Conservation (phyloP, 768 basidiomycete species). For the Boletellus sp. region DNA sequence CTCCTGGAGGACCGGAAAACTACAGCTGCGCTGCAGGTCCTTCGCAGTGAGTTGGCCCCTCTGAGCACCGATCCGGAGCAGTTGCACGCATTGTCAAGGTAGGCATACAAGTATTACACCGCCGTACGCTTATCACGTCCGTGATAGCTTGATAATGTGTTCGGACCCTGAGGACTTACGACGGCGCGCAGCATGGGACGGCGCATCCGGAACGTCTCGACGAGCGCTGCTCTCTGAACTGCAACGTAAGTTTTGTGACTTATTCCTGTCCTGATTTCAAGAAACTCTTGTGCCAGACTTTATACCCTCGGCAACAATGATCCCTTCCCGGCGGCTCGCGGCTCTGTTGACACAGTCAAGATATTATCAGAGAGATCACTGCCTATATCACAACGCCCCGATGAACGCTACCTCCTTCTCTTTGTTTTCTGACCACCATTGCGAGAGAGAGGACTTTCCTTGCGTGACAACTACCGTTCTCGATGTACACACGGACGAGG, state of each 20-base stretch:
- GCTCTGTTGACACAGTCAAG: slow-evolving; percentile 85
- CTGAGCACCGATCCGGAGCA: slow-evolving; percentile 75
- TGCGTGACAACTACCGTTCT: slow-evolving; percentile 80
- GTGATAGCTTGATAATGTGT: slow-evolving; percentile 85
- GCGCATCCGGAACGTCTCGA: slow-evolving; percentile 76
- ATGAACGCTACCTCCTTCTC: slow-evolving; percentile 59
- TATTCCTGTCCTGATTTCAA: not conserved
- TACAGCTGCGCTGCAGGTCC: slow-evolving; percentile 76
- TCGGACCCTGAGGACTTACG: slow-evolving; percentile 79
- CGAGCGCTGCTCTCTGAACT: slow-evolving; percentile 69
- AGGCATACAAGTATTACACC: slow-evolving; percentile 18
- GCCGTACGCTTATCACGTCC: slow-evolving; percentile 15
- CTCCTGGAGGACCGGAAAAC: slow-evolving; percentile 78
- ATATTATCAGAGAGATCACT: slow-evolving; percentile 71
- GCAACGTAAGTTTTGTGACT: slow-evolving; percentile 57
- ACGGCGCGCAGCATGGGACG: slow-evolving; percentile 84
- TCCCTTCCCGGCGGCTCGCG: slow-evolving; percentile 84
- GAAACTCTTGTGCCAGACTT: slow-evolving; percentile 49
- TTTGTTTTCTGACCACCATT: slow-evolving; percentile 84
- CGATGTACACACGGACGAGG: slow-evolving; percentile 85
- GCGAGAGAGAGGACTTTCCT: slow-evolving; percentile 80
- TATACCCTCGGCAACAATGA: slow-evolving; percentile 89
- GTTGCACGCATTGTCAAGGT: slow-evolving; percentile 88
- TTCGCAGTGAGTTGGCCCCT: slow-evolving; percentile 87
- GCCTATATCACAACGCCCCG: slow-evolving; percentile 83